Evolutionary conservation across 768 basidiomycete species (phyloP).

Genomic region (Tephrocybe sp.): DNA sequence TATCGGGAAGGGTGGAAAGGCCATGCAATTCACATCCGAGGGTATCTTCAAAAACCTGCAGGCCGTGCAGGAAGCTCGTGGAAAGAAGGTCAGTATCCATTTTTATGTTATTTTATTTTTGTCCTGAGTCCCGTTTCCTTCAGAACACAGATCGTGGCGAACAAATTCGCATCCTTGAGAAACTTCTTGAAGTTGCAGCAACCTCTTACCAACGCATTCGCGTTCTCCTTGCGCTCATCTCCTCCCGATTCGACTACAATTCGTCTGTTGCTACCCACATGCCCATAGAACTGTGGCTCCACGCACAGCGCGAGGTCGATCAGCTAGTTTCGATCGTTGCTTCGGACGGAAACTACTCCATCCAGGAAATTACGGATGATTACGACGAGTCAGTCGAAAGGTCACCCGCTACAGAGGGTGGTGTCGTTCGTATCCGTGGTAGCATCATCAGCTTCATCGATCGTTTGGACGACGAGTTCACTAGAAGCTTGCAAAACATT

Average conservation of each 20-base stretch:
- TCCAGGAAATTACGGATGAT: constrained; percentile 86
- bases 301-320: constrained; percentile 87
- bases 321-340: constrained; percentile 81
- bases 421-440: constrained; percentile 85
- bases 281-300: constrained; percentile 89
- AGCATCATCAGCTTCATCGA: constrained; percentile 97
- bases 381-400: constrained; percentile 92
- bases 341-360: constrained; percentile 69
- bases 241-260: constrained; percentile 97
- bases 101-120: background rate
- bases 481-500: constrained; percentile 94
- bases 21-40: constrained; percentile 78
- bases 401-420: constrained; percentile 67
- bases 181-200: constrained; percentile 79
- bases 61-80: constrained; percentile 89
- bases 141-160: constrained; percentile 97
- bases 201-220: constrained; percentile 94
- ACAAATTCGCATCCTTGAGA: constrained; percentile 89
- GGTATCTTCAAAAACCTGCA: constrained; percentile 92
- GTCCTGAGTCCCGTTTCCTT: background rate
- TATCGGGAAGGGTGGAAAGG: constrained; percentile 88
- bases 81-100: constrained; percentile 77
- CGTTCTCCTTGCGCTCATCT: constrained; percentile 89
- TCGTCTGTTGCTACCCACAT: constrained; percentile 83
- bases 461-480: constrained; percentile 97